Evolutionary conservation across 805 yeast genomes (phyloP), one percentile per base, ranked within the genome.

Genomic region (Zygosaccharomyces gambellarensis): DNA sequence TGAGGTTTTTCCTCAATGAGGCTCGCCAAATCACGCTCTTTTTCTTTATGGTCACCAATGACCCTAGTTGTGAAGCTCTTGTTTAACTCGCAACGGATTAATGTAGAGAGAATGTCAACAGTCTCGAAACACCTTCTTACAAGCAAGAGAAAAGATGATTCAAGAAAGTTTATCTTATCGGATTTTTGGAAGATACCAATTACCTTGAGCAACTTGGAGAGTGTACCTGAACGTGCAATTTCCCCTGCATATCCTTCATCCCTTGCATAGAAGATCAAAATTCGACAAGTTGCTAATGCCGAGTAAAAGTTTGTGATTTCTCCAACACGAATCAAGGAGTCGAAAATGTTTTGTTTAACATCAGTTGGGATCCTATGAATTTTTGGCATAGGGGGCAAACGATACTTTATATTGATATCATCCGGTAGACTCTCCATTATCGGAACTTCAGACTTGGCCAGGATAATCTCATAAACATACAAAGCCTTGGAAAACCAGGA

Each of bases 101-200:
- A 67, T 8, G 70, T 69, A 27, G 72, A 70, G 4, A 88, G 68
- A 10, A 78, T 68, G 0, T 72, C 75, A 0, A 70, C 63, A 2
- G 80, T 77, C 64, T 90, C 97, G 62, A 83, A 80, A 49, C 90
- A 82, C 39, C 85, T 73, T 61, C 96, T 77, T 1, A 83, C 63
- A 30, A 89, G 68, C 10, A 80, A 70, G 0, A 81, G 71, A 19
- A 82, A 70, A 1, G 79, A 64, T 5, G 75, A 69, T 51, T 80
- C 82, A 1, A 81, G 50, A 50, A 67, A 65, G 39, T 69, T 68
- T 2, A 71, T 66, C 41, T 65, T 69, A 14, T 72, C 73, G 5
- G 73, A 65, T 40, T 64, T 67, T 49, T 68, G 70, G 38, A 52
- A 57, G 4, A 58, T 49, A 5, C 73, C 71, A 32, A 82, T 70